Percentiles rank a stretch among this genome's conserved stretches.
phyloP scores from a whole-genome alignment of 2,329 filamentous ascomycete species.

The Myriosclerotinia duriaeana region DNA sequence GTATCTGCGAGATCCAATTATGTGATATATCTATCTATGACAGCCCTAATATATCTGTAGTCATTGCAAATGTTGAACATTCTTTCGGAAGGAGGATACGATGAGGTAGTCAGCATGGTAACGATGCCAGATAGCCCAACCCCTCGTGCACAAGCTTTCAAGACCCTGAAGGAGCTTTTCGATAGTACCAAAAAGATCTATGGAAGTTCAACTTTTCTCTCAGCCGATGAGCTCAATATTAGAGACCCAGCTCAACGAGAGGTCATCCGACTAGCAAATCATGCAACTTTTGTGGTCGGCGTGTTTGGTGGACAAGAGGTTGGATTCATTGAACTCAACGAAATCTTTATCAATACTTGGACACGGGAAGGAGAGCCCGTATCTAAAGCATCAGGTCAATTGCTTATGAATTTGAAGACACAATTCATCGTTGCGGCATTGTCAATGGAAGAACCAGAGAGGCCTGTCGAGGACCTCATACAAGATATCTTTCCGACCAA shows the following conservation, averaged over 20 bases:
- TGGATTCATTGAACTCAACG: constrained; percentile 62
- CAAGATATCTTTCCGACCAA: constrained; percentile 60
- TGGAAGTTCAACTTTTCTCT: constrained; percentile 52
- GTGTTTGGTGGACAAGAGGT: constrained; percentile 65
- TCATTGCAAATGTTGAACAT: constrained; percentile 59
- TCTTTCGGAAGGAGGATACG: constrained; percentile 55
- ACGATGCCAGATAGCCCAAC: constrained; percentile 50
- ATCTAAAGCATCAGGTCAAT: constrained; percentile 57
- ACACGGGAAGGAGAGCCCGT: constrained; percentile 58
- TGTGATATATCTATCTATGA: background rate
- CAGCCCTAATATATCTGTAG: constrained; percentile 40
- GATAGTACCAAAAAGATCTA: constrained; percentile 64
- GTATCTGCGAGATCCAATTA: constrained; percentile 29
- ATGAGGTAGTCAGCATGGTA: constrained; percentile 57
- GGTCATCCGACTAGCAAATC: constrained; percentile 61
- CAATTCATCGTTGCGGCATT: constrained; percentile 64
- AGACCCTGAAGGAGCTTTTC: constrained; percentile 60
- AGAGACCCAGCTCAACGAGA: constrained; percentile 54
- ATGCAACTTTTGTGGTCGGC: constrained; percentile 63
- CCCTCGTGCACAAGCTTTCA: constrained; percentile 60
- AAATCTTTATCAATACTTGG: constrained; percentile 63
- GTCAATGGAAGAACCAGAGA: constrained; percentile 51
- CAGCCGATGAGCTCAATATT: constrained; percentile 52
- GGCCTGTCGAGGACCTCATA: constrained; percentile 55
- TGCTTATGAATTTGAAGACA: constrained; percentile 65